Conservation (phyloP, 208 protist genomes). For the Wallacemonas sp. region DNA sequence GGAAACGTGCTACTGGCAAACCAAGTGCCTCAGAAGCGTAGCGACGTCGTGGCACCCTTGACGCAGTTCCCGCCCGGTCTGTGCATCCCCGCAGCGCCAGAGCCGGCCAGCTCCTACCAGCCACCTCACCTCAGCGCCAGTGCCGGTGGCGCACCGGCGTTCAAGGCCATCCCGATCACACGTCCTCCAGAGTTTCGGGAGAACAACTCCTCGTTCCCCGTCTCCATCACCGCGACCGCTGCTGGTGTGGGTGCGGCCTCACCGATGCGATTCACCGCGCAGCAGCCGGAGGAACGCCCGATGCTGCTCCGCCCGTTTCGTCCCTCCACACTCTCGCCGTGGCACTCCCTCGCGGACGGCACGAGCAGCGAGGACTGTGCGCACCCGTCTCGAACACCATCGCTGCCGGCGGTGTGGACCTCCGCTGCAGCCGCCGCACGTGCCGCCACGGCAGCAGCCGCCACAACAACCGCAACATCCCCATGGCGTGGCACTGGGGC, state of each 20-base stretch:
- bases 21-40: too few relatives aligned
- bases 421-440: neutral
- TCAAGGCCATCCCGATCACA: neutral
- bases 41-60: too few relatives aligned
- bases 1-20: too few relatives aligned
- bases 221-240: too few relatives aligned
- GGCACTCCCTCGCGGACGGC: neutral
- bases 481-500: too few relatives aligned
- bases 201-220: too few relatives aligned
- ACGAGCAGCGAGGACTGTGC: slow-evolving; percentile 10
- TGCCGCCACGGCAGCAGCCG: too few relatives aligned
- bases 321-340: neutral
- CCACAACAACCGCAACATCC: too few relatives aligned
- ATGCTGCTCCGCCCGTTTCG: slow-evolving; percentile 5
- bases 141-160: neutral
- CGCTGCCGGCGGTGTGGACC: neutral
- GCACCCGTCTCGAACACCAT: neutral
- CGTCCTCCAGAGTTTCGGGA: too few relatives aligned
- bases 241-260: too few relatives aligned
- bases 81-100: neutral
- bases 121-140: slow-evolving; percentile 6
- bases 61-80: too few relatives aligned
- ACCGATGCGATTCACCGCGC: neutral
- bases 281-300: neutral
- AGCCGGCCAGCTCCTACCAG: slow-evolving; percentile 13